Conservation (phyloP, 1,284 basidiomycete genomes). For the Melampsora abietis-canadensis region DNA sequence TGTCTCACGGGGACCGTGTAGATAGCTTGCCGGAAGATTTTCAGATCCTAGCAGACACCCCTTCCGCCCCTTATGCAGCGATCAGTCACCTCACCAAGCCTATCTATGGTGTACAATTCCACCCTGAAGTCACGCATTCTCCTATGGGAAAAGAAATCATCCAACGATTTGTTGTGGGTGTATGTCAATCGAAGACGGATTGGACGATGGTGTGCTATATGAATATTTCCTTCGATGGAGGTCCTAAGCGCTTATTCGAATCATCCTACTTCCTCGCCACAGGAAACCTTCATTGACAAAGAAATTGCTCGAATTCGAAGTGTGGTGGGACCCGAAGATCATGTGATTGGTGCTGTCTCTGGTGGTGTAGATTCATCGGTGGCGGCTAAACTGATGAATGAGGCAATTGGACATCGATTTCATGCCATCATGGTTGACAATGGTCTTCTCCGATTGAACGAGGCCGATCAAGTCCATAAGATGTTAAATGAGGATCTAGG, state of each 20-base stretch:
- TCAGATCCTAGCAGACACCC: conserved; percentile 80
- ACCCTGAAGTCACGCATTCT: conserved; percentile 96
- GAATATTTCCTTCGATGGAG: background rate
- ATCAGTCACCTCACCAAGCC: conserved; percentile 86
- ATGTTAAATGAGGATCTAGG: conserved; percentile 93
- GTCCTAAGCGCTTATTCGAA: background rate
- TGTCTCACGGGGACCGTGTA: conserved; percentile 98
- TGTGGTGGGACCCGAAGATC: conserved; percentile 88
- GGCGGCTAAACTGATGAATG: conserved; percentile 98
- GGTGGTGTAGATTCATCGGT: conserved; percentile 98
- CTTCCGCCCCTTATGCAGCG: conserved; percentile 86
- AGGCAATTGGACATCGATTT: conserved; percentile 98
- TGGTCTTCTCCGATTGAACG: conserved; percentile 88
- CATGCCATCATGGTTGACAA: conserved; percentile 99
- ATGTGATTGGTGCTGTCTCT: conserved; percentile 95
- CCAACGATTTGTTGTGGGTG: conserved; percentile 75
- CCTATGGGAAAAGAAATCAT: conserved; percentile 87
- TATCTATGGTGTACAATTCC: conserved; percentile 96
- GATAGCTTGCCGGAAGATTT: conserved; percentile 77
- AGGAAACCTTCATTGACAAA: conserved; percentile 97
- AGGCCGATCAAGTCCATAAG: conserved; percentile 86
- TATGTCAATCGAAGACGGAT: conserved; percentile 75
- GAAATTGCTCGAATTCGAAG: conserved; percentile 91
- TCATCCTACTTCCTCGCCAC: conserved; percentile 36
- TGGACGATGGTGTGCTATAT: conserved; percentile 83